Percentiles rank a stretch among this genome's conserved stretches.
phyloP scores from a whole-genome alignment of 106 monocot species.

The Triglochin maritima region DNA sequence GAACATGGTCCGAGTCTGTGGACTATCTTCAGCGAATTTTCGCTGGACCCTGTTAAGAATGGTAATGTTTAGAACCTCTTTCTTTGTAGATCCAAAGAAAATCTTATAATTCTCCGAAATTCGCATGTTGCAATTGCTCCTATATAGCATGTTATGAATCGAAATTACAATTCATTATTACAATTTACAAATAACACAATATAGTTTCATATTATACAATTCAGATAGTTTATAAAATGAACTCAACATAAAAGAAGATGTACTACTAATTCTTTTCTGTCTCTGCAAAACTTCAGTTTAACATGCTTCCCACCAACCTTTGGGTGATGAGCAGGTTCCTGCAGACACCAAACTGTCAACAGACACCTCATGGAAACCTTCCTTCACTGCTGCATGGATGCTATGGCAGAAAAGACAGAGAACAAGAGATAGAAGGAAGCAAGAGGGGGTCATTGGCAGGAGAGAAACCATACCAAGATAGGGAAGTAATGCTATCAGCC shows the following conservation, averaged over 20 bases:
- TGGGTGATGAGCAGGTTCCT: neutral
- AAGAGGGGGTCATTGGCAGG: neutral
- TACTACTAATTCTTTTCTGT: neutral
- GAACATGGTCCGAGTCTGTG: slow-evolving; percentile 12
- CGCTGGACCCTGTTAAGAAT: neutral
- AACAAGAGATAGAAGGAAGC: neutral
- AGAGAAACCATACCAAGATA: neutral
- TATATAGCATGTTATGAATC: too few relatives aligned
- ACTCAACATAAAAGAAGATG: neutral
- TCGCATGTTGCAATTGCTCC: too few relatives aligned
- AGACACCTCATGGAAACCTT: neutral
- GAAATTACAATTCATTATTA: too few relatives aligned
- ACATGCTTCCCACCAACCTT: neutral
- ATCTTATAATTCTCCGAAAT: neutral
- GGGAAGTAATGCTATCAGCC: too few relatives aligned
- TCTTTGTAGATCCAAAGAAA: neutral
- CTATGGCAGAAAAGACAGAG: neutral
- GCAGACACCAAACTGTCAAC: neutral
- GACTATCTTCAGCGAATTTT: neutral
- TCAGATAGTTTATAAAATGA: too few relatives aligned
- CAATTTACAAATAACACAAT: too few relatives aligned
- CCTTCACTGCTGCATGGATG: neutral
- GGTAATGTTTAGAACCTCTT: neutral
- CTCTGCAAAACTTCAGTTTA: too few relatives aligned
- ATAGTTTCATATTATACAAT: too few relatives aligned